Conservation (phyloP, 768 basidiomycete genomes). For the Nidularia sp. region DNA sequence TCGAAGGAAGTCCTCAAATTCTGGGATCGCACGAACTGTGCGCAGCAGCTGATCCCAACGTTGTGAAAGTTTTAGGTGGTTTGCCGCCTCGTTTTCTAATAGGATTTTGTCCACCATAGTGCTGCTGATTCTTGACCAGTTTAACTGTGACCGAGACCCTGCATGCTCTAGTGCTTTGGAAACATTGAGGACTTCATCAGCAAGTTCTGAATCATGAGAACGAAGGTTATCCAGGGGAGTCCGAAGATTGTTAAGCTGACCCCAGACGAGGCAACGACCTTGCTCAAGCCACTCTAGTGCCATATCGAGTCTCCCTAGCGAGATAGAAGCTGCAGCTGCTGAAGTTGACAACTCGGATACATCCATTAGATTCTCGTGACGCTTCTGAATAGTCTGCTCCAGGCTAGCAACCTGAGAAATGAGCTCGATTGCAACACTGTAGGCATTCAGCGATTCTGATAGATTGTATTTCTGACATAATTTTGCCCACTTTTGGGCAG, state of each 20-base stretch:
- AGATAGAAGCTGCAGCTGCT: constrained; percentile 6
- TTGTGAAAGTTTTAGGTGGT: constrained; percentile 3
- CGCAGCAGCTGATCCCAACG: constrained; percentile 3
- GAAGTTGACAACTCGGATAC: constrained; percentile 1
- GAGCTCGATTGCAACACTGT: constrained; percentile 8
- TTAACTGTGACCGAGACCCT: neutral
- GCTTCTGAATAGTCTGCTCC: constrained; percentile 8
- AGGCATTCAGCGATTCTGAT: constrained; percentile 7
- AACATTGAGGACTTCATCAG: constrained; percentile 1
- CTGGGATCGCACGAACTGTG: constrained; percentile 8
- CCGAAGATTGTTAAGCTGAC: constrained; percentile 7
- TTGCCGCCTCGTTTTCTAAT: constrained; percentile 5
- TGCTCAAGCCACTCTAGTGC: constrained; percentile 13
- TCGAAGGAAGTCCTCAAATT: constrained; percentile 24
- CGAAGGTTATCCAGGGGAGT: constrained; percentile 6
- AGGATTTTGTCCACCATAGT: neutral
- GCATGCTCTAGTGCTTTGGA: constrained; percentile 1
- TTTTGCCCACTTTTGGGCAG: constrained; percentile 3
- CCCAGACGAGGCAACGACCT: constrained; percentile 12
- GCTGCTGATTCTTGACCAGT: neutral
- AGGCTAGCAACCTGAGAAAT: constrained; percentile 11
- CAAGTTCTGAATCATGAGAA: neutral
- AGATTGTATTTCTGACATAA: neutral
- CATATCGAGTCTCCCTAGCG: neutral
- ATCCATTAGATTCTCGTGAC: constrained; percentile 5